These are phyloP conservation scores for Thielaviopsis populi DNA, from an alignment of 2,329 filamentous ascomycete genomes.

Conservation along the genomic window DNA sequence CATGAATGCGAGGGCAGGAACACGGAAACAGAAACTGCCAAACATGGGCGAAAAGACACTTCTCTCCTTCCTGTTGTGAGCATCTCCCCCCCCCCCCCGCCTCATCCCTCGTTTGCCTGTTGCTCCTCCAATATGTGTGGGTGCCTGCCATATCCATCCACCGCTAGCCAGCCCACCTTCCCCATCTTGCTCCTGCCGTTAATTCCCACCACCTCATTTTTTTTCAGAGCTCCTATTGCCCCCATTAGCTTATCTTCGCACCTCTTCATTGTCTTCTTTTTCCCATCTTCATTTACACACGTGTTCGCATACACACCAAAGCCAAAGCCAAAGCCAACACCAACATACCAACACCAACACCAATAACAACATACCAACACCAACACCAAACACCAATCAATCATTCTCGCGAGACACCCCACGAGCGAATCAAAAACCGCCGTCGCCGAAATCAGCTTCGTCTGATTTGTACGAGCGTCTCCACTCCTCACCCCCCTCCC, in stretches of 20 bases:
- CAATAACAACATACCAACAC: background rate
- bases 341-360: background rate
- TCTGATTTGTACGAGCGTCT: slow-evolving; percentile 1
- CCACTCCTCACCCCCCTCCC: background rate
- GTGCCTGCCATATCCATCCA: background rate
- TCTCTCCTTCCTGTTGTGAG: background rate
- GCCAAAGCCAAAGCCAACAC: background rate
- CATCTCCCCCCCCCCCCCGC: too few relatives aligned
- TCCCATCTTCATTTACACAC: too few relatives aligned
- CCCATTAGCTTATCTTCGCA: too few relatives aligned
- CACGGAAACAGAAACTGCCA: background rate
- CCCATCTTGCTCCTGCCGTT: background rate
- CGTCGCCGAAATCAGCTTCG: background rate
- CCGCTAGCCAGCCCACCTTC: background rate
- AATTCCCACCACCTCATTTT: background rate
- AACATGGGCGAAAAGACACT: background rate
- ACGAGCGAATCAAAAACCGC: background rate
- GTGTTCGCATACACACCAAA: too few relatives aligned
- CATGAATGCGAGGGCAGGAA: background rate
- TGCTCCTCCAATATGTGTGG: background rate
- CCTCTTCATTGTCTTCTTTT: too few relatives aligned
- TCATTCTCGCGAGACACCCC: background rate
- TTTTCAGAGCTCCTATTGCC: background rate
- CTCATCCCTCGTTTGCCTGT: background rate
- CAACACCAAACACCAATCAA: background rate